Evolutionary conservation across 2,329 filamentous ascomycete species (phyloP).

Genomic region (Raffaelea albimanens): DNA sequence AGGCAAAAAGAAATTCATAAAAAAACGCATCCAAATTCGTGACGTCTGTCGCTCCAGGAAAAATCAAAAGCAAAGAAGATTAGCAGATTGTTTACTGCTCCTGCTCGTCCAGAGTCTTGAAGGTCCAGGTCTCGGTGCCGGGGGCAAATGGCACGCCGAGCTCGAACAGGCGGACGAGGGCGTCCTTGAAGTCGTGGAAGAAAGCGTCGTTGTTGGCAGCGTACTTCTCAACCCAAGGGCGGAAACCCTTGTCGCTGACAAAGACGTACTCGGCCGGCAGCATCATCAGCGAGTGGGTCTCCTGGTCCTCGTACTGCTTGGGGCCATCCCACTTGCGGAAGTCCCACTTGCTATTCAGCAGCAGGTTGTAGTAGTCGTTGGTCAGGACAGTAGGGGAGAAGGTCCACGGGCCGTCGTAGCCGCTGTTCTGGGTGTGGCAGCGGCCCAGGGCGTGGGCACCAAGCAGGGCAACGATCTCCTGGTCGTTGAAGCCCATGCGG

Average conservation of each 20-base stretch:
- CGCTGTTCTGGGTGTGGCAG: slow-evolving; percentile 77
- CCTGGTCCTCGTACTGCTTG: slow-evolving; percentile 82
- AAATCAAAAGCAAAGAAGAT: no score
- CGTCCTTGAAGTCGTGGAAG: slow-evolving; percentile 85
- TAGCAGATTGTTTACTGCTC: background rate
- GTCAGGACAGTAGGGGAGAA: slow-evolving; percentile 86
- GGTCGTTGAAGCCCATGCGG: slow-evolving; percentile 97
- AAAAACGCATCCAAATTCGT: no score
- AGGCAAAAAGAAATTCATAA: background rate
- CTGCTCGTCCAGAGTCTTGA: slow-evolving; percentile 48
- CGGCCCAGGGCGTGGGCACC: slow-evolving; percentile 84
- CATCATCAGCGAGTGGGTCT: slow-evolving; percentile 91
- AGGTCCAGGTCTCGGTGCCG: slow-evolving; percentile 46
- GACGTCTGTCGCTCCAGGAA: no score
- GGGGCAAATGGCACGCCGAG: slow-evolving; percentile 79
- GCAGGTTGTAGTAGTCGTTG: slow-evolving; percentile 88
- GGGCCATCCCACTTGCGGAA: slow-evolving; percentile 89
- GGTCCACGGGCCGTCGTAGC: slow-evolving; percentile 84
- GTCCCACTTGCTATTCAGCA: slow-evolving; percentile 87
- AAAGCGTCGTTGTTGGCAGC: slow-evolving; percentile 84
- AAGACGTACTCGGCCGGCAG: slow-evolving; percentile 84
- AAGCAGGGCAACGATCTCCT: slow-evolving; percentile 84
- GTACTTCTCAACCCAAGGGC: slow-evolving; percentile 71
- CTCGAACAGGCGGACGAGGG: slow-evolving; percentile 78
- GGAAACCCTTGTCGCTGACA: slow-evolving; percentile 81